Evolutionary conservation across 2,329 filamentous ascomycete species (phyloP).

Genomic region (Pestalotiopsis sp.): DNA sequence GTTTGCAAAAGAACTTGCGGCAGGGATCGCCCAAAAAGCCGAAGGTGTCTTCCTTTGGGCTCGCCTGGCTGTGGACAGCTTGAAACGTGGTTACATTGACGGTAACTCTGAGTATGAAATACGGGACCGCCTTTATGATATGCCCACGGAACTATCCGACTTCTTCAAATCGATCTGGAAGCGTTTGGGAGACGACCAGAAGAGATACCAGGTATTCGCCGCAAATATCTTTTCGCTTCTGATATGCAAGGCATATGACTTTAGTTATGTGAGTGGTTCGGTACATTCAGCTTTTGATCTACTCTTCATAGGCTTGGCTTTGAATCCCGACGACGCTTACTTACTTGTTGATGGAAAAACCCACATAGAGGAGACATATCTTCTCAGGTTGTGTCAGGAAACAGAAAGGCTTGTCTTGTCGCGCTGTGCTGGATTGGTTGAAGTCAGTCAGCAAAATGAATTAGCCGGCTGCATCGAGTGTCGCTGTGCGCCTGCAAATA

Average conservation of each 20-base stretch:
- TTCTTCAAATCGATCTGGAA: background rate
- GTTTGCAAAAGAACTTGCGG: background rate
- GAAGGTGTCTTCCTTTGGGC: background rate
- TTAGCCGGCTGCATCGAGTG: too few species aligned
- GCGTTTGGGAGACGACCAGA: background rate
- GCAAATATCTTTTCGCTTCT: background rate
- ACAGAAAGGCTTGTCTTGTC: background rate
- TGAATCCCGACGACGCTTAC: background rate
- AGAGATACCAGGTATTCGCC: background rate
- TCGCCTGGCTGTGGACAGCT: background rate
- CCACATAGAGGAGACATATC: accelerated
- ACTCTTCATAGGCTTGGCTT: background rate
- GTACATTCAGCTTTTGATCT: too few species aligned
- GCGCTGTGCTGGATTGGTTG: background rate
- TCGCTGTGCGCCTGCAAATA: too few species aligned
- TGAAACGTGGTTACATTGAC: background rate
- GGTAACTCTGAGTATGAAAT: background rate
- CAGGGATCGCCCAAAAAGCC: background rate
- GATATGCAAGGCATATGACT: background rate
- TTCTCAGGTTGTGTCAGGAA: background rate
- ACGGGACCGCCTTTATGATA: background rate
- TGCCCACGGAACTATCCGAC: background rate
- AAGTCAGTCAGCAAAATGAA: too few species aligned
- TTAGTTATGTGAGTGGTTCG: too few species aligned
- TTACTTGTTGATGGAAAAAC: background rate